These are phyloP conservation scores for Nymphaea colorata DNA, from an alignment of 164 flowering plant genomes.

Conservation along the genomic window DNA sequence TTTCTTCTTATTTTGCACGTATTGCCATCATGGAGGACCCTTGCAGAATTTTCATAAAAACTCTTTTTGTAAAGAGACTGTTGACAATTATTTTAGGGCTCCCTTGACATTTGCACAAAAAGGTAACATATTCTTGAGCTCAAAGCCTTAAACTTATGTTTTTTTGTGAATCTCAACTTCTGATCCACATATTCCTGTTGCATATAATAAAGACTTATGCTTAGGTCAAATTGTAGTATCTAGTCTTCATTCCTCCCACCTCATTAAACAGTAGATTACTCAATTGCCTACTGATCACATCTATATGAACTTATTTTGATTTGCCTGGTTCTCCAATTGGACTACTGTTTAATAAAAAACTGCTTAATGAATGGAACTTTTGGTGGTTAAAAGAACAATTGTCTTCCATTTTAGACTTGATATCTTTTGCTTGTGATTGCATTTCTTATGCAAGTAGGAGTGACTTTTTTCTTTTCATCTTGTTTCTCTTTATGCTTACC, in stretches of 20 bases:
- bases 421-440: too few species aligned
- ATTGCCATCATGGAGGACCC: slow-evolving; percentile 9
- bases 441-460: too few species aligned
- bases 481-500: too few species aligned
- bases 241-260: background rate
- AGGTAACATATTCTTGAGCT: slow-evolving; percentile 15
- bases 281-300: background rate
- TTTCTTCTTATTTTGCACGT: slow-evolving; percentile 18
- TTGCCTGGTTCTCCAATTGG: too few species aligned
- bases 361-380: too few species aligned
- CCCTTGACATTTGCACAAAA: slow-evolving; percentile 18
- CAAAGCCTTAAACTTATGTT: background rate
- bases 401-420: too few species aligned
- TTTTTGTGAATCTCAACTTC: background rate
- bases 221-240: too few species aligned
- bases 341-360: too few species aligned
- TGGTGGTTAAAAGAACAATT: too few species aligned
- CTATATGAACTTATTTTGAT: background rate
- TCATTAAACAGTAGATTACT: background rate
- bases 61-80: slow-evolving; percentile 12
- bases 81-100: slow-evolving; percentile 14
- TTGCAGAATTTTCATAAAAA: slow-evolving; percentile 16
- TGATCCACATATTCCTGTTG: background rate
- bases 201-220: too few species aligned
- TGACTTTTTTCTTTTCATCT: too few species aligned